These are phyloP conservation scores for Cryphonectria radicalis DNA, from an alignment of 2,329 filamentous ascomycete species.

Conservation along the genomic window DNA sequence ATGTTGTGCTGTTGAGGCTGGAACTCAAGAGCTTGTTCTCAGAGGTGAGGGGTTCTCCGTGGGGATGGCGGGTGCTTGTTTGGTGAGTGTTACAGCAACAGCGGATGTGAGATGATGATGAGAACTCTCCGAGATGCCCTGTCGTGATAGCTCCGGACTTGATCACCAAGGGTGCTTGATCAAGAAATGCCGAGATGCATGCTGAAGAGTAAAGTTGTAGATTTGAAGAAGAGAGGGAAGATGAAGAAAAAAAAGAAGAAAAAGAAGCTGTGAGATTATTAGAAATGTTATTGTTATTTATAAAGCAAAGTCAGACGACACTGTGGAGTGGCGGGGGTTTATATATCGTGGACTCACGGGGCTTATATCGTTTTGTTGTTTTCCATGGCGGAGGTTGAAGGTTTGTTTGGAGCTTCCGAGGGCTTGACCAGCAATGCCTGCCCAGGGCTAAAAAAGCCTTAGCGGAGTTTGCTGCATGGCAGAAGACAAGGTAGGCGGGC, in stretches of 20 bases:
- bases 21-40: neutral
- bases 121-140: neutral
- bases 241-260: neutral
- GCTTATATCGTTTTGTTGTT: constrained; percentile 1
- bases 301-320: neutral
- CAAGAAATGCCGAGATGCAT: constrained; percentile 13
- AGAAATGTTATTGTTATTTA: neutral
- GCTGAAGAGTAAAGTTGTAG: neutral
- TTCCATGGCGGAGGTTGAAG: neutral
- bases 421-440: neutral
- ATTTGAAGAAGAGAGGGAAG: neutral
- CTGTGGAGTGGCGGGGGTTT: neutral
- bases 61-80: neutral
- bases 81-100: neutral
- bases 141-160: constrained; percentile 1
- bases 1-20: neutral
- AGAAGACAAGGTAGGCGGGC: neutral
- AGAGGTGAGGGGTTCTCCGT: neutral
- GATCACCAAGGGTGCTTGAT: neutral
- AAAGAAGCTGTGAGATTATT: neutral
- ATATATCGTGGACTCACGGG: too few relatives aligned
- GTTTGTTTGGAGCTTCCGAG: neutral
- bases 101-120: neutral
- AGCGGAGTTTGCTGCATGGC: neutral
- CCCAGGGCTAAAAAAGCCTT: neutral